A percentile compares a stretch with the other conserved stretches of the same genome.
phyloP scores from a whole-genome alignment of 257 asterid genomes.

The Eucommia ulmoides region DNA sequence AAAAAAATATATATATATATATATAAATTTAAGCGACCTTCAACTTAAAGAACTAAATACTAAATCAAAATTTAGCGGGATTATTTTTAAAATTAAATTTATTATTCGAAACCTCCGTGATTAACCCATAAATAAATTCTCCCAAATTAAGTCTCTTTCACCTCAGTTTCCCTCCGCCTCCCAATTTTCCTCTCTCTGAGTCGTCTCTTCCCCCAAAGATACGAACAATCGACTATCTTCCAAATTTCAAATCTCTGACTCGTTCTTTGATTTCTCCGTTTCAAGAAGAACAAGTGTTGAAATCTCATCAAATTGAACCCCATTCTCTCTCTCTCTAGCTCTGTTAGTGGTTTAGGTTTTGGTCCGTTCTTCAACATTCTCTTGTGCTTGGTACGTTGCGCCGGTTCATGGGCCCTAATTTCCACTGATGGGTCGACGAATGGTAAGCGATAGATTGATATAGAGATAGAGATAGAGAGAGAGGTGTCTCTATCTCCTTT shows the following conservation, averaged over 20 bases:
- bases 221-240: not conserved
- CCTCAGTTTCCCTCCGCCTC: not conserved
- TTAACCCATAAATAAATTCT: too few species aligned
- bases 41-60: too few species aligned
- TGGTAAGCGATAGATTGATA: not conserved
- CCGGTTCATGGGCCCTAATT: slow-evolving; percentile 2
- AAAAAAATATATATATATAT: too few species aligned
- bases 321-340: not conserved
- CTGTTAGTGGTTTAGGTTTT: slow-evolving; percentile 1
- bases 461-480: too few species aligned
- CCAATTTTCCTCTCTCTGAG: not conserved
- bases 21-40: too few species aligned
- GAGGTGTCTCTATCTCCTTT: not conserved
- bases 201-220: too few species aligned
- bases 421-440: not conserved
- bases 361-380: not conserved
- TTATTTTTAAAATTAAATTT: too few species aligned
- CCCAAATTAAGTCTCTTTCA: too few species aligned
- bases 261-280: not conserved
- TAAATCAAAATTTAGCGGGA: too few species aligned
- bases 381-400: slow-evolving; percentile 2
- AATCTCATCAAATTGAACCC: too few species aligned
- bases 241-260: not conserved
- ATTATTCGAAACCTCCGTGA: too few species aligned
- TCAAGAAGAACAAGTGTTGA: not conserved